Evolutionary conservation across 352 stramenopile genomes (phyloP).

Genomic region (Pythium rishiriense): DNA sequence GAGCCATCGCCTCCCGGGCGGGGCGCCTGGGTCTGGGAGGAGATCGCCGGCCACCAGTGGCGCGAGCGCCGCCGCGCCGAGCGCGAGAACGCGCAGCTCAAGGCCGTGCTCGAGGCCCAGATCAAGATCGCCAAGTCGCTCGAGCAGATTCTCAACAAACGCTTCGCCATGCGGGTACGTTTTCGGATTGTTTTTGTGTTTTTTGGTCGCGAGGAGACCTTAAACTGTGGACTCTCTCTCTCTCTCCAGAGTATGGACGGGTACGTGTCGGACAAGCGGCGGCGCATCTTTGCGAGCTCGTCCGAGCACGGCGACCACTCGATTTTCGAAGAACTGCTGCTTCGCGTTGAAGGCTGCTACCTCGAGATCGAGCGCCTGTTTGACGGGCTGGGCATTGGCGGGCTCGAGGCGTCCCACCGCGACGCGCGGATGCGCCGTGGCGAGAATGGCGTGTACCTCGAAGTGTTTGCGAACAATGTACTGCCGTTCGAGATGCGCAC

Average conservation of each 20-base stretch:
- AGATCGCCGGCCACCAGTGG: conserved; percentile 25
- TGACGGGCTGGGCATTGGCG: conserved; percentile 20
- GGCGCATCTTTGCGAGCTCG: conserved; percentile 25
- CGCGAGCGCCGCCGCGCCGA: conserved; percentile 30
- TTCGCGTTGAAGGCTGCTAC: conserved; percentile 30
- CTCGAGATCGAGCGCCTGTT: conserved; percentile 26
- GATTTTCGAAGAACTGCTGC: conserved; percentile 28
- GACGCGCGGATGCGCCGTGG: conserved; percentile 26
- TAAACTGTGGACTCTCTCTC: too few relatives aligned
- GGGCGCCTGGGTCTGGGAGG: conserved; percentile 30
- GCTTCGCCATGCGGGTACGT: conserved; percentile 30
- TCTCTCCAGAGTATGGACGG: conserved; percentile 19
- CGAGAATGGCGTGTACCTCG: conserved; percentile 30
- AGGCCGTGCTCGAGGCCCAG: conserved; percentile 50
- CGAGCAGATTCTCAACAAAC: conserved; percentile 42
- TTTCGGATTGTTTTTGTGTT: not conserved
- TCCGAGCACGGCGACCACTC: conserved; percentile 5
- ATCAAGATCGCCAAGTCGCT: conserved; percentile 48
- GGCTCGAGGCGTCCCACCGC: conserved; percentile 24
- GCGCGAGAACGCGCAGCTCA: conserved; percentile 45
- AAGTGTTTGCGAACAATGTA: conserved; percentile 31
- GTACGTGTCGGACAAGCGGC: conserved; percentile 22
- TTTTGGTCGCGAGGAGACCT: too few relatives aligned
- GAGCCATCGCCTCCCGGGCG: not conserved
- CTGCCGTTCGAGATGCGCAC: conserved; percentile 26